Evolutionary conservation across 768 basidiomycete genomes (phyloP).

Genomic region (Agrocybe pediades): DNA sequence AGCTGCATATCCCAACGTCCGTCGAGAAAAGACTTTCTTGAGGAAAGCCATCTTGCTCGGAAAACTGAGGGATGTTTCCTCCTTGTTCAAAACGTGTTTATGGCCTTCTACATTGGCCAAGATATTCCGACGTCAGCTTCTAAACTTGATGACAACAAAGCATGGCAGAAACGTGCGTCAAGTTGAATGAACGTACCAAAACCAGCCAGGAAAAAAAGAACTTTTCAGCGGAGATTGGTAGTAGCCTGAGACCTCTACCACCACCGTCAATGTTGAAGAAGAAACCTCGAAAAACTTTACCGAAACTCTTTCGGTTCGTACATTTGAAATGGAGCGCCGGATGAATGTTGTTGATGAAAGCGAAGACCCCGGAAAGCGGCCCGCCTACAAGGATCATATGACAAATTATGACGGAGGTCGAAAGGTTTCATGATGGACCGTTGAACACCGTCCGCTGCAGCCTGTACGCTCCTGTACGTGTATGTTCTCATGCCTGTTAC

Average conservation of each 20-base stretch:
- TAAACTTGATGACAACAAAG: not conserved
- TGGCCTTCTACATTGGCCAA: too few species aligned
- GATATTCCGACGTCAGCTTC: not conserved
- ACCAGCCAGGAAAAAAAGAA: not conserved
- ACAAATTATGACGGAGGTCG: too few species aligned
- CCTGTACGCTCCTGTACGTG: too few species aligned
- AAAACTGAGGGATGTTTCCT: not conserved
- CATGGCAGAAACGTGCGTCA: not conserved
- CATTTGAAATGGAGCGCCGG: not conserved
- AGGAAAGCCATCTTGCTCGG: constrained; percentile 31
- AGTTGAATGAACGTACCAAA: not conserved
- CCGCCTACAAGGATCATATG: not conserved
- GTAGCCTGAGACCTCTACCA: not conserved
- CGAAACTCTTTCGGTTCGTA: too few species aligned
- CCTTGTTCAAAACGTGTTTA: not conserved
- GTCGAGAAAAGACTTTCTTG: constrained; percentile 51
- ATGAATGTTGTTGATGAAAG: not conserved
- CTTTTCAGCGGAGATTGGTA: not conserved
- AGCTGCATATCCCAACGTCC: constrained; percentile 52
- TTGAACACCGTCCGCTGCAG: too few species aligned
- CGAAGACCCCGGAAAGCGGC: not conserved
- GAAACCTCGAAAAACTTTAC: not conserved
- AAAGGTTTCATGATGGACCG: too few species aligned
- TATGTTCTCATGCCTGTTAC: too few species aligned
- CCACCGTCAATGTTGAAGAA: not conserved